These are phyloP conservation scores for Kazachstania africana DNA, from an alignment of 805 yeast genomes.

Conservation along the genomic window DNA sequence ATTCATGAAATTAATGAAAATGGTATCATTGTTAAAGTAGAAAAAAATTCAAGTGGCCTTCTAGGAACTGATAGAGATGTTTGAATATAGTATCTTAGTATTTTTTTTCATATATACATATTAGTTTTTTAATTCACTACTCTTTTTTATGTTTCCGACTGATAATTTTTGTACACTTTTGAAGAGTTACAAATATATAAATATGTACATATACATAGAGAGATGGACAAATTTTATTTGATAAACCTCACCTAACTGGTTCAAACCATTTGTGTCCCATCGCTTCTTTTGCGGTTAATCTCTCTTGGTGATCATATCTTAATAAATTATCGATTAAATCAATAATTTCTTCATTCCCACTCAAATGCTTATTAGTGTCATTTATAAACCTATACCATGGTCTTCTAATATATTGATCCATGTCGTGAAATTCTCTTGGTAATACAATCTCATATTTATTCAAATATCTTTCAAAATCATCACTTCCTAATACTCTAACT, in stretches of 20 bases:
- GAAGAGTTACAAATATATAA: too few relatives aligned
- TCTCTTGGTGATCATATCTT: conserved; percentile 78
- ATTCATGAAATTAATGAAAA: conserved; percentile 20
- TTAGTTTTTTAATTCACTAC: too few relatives aligned
- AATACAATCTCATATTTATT: conserved; percentile 59
- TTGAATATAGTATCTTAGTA: too few relatives aligned
- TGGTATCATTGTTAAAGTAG: conserved; percentile 16
- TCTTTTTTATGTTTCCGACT: too few relatives aligned
- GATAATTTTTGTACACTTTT: too few relatives aligned
- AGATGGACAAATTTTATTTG: too few relatives aligned
- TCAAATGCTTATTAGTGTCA: conserved; percentile 52
- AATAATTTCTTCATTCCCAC: conserved; percentile 55
- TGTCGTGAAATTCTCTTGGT: conserved; percentile 65
- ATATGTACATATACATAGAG: too few relatives aligned
- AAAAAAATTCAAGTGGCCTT: not conserved
- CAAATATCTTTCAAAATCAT: conserved; percentile 57
- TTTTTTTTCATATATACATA: too few relatives aligned
- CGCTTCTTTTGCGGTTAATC: conserved; percentile 83
- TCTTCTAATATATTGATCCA: conserved; percentile 63
- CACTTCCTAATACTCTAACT: conserved; percentile 79
- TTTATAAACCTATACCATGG: conserved; percentile 81
- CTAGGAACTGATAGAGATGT: too few relatives aligned
- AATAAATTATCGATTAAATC: conserved; percentile 73
- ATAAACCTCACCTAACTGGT: conserved; percentile 10
- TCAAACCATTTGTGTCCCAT: conserved; percentile 44